These are phyloP conservation scores for Hibiscus tridactylites DNA, from an alignment of 345 rosid genomes.

Conservation along the genomic window DNA sequence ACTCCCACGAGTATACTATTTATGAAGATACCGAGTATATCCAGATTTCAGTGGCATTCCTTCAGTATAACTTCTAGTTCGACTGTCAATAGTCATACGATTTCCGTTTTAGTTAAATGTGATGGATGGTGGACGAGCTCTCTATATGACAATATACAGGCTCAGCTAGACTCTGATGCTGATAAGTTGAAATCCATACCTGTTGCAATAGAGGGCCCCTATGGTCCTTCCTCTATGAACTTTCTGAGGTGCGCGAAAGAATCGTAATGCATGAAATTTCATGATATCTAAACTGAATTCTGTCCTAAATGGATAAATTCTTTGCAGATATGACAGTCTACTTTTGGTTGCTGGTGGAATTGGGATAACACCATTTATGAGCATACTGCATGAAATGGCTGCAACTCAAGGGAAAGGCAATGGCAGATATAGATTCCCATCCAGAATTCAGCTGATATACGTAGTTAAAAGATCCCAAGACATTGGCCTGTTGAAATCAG, in stretches of 20 bases:
- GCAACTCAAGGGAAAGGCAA: conserved; percentile 27
- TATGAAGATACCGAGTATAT: conserved; percentile 58
- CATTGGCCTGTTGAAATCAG: conserved; percentile 45
- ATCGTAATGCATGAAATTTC: background rate
- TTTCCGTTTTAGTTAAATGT: conserved; percentile 61
- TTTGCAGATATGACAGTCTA: conserved; percentile 62
- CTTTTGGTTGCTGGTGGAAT: conserved; percentile 76
- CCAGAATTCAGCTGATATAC: conserved; percentile 47
- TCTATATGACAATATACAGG: conserved; percentile 41
- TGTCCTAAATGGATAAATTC: background rate
- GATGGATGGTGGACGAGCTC: conserved; percentile 58
- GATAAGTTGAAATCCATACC: conserved; percentile 31
- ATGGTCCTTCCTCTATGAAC: conserved; percentile 61
- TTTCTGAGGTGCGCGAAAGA: conserved; percentile 44
- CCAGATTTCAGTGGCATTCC: conserved; percentile 71
- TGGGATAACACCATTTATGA: conserved; percentile 75
- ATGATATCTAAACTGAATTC: background rate
- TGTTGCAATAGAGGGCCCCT: conserved; percentile 72
- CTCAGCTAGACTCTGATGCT: conserved; percentile 24
- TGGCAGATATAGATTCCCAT: conserved; percentile 30
- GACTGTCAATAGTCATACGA: conserved; percentile 29
- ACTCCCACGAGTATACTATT: conserved; percentile 57
- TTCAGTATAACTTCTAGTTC: conserved; percentile 81
- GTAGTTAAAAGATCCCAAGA: conserved; percentile 46
- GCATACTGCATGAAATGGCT: conserved; percentile 62